A percentile compares a stretch with the other conserved stretches of the same genome.
Evolutionary conservation across 495 filamentous ascomycete genomes (phyloP).

Genomic region (Penicillium alfredii): DNA sequence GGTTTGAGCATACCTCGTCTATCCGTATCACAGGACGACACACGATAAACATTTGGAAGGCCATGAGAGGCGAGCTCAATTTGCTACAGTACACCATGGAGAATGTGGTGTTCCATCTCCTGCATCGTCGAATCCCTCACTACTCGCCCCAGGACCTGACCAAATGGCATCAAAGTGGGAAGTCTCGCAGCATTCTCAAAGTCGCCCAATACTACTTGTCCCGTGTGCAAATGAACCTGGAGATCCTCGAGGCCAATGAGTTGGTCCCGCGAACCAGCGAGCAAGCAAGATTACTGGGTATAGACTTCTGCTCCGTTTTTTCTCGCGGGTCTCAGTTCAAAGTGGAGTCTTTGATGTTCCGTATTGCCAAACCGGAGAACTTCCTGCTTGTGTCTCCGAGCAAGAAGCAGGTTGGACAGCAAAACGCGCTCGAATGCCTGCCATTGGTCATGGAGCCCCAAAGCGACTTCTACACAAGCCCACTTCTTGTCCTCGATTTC

Average conservation of each 20-base stretch:
- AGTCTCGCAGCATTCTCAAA: slow-evolving; percentile 62
- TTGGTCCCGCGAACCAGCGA: slow-evolving; percentile 86
- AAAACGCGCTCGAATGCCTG: slow-evolving; percentile 92
- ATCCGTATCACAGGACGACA: slow-evolving; percentile 87
- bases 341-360: slow-evolving; percentile 97
- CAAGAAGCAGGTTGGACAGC: slow-evolving; percentile 82
- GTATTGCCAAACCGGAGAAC: slow-evolving; percentile 95
- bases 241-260: slow-evolving; percentile 88
- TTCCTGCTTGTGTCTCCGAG: slow-evolving; percentile 86
- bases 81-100: slow-evolving; percentile 94
- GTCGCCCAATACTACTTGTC: slow-evolving; percentile 72
- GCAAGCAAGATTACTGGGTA: slow-evolving; percentile 85
- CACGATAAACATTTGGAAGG: slow-evolving; percentile 95
- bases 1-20: slow-evolving; percentile 82
- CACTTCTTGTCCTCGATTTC: slow-evolving; percentile 88
- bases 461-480: slow-evolving; percentile 88
- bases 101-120: slow-evolving; percentile 88
- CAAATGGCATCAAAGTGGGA: slow-evolving; percentile 66
- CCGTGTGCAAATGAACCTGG: slow-evolving; percentile 75
- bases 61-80: slow-evolving; percentile 86
- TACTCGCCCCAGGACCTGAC: slow-evolving; percentile 75
- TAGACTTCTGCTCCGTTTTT: slow-evolving; percentile 95
- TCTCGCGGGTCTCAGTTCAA: slow-evolving; percentile 95
- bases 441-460: slow-evolving; percentile 98
- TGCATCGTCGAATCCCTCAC: slow-evolving; percentile 88